Base-by-base conservation (phyloP, 129 eudicot species). In the Chrysanthemum seticuspe region DNA sequence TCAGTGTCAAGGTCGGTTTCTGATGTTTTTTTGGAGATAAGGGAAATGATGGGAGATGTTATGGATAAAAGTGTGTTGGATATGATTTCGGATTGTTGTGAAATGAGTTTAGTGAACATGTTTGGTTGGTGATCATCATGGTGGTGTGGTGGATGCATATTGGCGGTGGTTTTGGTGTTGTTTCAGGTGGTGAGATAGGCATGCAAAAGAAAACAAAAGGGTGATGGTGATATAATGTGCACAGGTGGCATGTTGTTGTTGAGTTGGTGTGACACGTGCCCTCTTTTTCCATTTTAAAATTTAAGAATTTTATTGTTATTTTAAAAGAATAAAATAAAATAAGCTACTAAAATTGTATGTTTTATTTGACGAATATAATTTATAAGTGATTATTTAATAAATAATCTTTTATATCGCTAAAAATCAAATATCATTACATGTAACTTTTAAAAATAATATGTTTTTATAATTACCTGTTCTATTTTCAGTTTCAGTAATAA, bases 81-180 rank as follows among this genome's bases (percentile, higher is more conserved):
- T 52, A 83, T n/a, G 2, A 80, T 63, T 23, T 85, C 82, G 7
- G 81, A 56, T 81, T 83, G 86, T 10, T 75, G 70, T 14, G 82
- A 68, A 68, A 84, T 12, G 67, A 81, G 77, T 2, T 83, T 87
- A 13, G 77, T 64, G 70, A 72, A 68, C 68, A 29, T 12, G 21
- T 27, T 9, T 61, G 75, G 71, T 49, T 73, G 75, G 67, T 53
- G 79, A 63, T 9, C 71, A 2, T 67, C 71, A 2, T 67, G 68
- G 48, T 53, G 45, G 67, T 78, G 73, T 77, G 68, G 72, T 52
- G 55, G 60, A 6, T 55, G 15, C 71, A 69, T 74, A 54, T 55
- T 73, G 25, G 4, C 34, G 80, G 67, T 40, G 69, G 67, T 8
- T 27, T 12, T 25, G 6, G 29, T 61, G 52, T 64, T 63, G 1